Base-by-base conservation (phyloP, 179 eudicot genomes). In the Silene noctiflora region DNA sequence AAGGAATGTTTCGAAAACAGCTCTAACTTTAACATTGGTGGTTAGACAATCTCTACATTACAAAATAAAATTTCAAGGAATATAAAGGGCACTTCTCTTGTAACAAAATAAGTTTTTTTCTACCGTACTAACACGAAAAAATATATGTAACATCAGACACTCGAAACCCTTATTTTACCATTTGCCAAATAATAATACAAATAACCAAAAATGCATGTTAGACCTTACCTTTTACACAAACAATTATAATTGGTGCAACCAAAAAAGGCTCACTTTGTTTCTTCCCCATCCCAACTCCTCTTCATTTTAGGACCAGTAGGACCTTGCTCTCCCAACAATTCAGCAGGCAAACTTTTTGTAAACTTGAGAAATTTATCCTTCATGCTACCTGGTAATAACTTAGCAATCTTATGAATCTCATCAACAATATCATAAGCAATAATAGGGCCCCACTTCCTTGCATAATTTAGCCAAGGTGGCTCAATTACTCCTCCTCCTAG, bases 241-340 rank as follows among this genome's bases (percentile, higher is more conserved):
- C 24, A 35, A 35, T 35, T 35, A 35, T 35, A 35, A 4, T 4
- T 35, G 0, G 42, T 35, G 8, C 42, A 35, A 35, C 42, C 8
- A 10, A 13, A 10, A 51, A 51, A 14, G 6, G n/a, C n/a, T 59
- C 16, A 77, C 39, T 66, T 73, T 3, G 46, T 65, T 64, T 91
- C 96, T 79, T 91, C 96, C 4, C 90, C 90, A 81, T 77, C 77
- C 94, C 96, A 91, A 79, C 65, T 84, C 16, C 69, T 77, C 74
- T 90, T 91, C 78, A 78, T 72, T 75, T 86, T 90, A 24, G 94
- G 96, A 17, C 94, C 94, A 55, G 79, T 75, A 4, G 94, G 94
- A 0, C 97, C 97, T 27, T 87, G 86, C 74, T 88, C 91, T 4
- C 92, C 94, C 69, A 74, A 67, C 65, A 90, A 74, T 70, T 91